Base-by-base conservation (phyloP, 2,329 filamentous ascomycete species). In the Cordyceps pruinosa region DNA sequence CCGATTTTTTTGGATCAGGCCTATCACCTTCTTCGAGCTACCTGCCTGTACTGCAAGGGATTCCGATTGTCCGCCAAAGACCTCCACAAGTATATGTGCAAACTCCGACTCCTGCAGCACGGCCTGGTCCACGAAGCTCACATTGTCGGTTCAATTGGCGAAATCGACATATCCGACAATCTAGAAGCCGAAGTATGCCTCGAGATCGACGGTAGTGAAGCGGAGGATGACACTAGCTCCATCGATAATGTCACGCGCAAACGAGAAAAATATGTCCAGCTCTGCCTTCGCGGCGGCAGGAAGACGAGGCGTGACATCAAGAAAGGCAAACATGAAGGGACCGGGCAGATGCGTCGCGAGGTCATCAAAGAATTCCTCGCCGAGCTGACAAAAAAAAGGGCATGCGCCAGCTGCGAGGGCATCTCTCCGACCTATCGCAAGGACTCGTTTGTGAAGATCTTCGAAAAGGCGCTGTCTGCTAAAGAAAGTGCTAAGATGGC, bases 1-100 rank as follows among this genome's bases (percentile, higher is more conserved):
- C 90, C 93, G n/a, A 88, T 91, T 2, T 97, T 97, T 68, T 88
- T 99, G 78, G 92, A 97, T 69, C 92, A 97, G 70, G 82, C 92
- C 53, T 83, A 95, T 61, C 87, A 89, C 45, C 78, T 99, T 46
- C 80, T 99, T 21, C 86, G 91, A 64, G 88, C 90, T 55, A 88
- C 93, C 72, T 99, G 94, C 70, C 82, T 87, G 59, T 97, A 96
- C 75, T 99, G 95, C 73, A 87, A 92, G 68, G 85, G 86, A 58
- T 85, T 99, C 63, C 90, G 88, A 68, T 80, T 97, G 69, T 79
- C 87, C n/a, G 82, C 86, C 49, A 82, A 85, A 54, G 83, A 90
- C 60, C 77, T 96, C 61, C 89, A 93, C 72, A 81, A 86, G 63
- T 94, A 89, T 67, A 76, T 82, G 44, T 97, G 90, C 78, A 92